Conservation (phyloP, 139 green algal genomes). For the Auxenochlorella pyrenoidosa region DNA sequence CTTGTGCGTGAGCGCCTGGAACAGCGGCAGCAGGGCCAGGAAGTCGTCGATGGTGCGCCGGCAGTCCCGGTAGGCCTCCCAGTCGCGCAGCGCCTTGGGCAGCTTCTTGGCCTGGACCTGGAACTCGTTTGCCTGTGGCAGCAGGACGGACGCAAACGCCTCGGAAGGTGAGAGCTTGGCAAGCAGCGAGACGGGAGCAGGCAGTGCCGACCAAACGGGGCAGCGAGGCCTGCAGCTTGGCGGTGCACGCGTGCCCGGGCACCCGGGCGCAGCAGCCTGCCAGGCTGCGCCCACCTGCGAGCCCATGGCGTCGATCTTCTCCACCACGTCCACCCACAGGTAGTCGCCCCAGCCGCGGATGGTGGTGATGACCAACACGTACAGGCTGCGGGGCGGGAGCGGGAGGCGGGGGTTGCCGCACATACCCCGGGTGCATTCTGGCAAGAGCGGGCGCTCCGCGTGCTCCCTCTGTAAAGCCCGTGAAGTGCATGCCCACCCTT, state of each 20-base stretch:
- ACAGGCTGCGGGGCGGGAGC: slow-evolving; percentile 71
- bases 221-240: no score
- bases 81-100: slow-evolving; percentile 87
- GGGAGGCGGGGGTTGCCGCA: not conserved
- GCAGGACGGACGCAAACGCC: no score
- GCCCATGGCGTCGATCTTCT: slow-evolving; percentile 88
- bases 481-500: no score
- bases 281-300: slow-evolving; percentile 62
- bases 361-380: slow-evolving; percentile 91
- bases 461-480: no score
- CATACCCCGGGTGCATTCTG: not conserved
- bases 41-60: slow-evolving; percentile 92
- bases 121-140: slow-evolving; percentile 43
- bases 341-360: slow-evolving; percentile 89
- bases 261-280: no score
- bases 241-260: no score
- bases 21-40: slow-evolving; percentile 88
- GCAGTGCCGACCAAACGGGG: no score
- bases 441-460: no score
- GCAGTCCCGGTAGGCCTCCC: slow-evolving; percentile 91
- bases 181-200: not conserved
- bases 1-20: slow-evolving; percentile 67
- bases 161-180: not conserved
- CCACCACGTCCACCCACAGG: slow-evolving; percentile 92
- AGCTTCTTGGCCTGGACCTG: slow-evolving; percentile 86